Percentiles rank a stretch among this genome's conserved stretches.
Evolutionary conservation across 345 rosid species (phyloP).

Genomic region (Streptanthus diversifolius): DNA sequence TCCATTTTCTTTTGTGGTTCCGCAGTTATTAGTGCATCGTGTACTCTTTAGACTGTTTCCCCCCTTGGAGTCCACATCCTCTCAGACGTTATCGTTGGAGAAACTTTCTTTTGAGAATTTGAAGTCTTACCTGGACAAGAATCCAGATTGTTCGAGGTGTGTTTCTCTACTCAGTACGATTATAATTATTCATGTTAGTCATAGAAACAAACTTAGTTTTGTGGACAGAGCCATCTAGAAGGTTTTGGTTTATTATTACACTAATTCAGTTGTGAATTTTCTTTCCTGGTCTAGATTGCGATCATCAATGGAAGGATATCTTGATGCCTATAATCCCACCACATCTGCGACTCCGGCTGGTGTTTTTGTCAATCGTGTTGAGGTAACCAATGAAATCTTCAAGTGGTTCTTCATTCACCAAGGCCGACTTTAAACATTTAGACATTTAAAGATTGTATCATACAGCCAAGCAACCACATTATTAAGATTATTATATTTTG

Average conservation of each 20-base stretch:
- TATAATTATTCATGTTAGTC: neutral
- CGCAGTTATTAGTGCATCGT: slow-evolving; percentile 82
- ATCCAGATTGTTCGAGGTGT: slow-evolving; percentile 88
- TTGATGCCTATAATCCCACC: slow-evolving; percentile 80
- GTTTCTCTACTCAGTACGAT: neutral
- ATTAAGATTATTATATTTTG: neutral
- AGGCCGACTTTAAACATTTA: neutral
- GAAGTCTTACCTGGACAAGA: slow-evolving; percentile 67
- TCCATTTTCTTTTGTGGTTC: slow-evolving; percentile 5
- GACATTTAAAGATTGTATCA: neutral
- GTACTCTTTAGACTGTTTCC: slow-evolving; percentile 66
- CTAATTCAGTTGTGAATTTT: neutral
- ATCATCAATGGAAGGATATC: slow-evolving; percentile 93
- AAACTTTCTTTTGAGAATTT: slow-evolving; percentile 70
- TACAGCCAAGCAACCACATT: neutral
- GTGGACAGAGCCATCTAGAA: neutral
- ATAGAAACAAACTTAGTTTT: slow-evolving; percentile 1
- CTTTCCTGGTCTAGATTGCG: slow-evolving; percentile 57
- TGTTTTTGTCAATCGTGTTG: slow-evolving; percentile 78
- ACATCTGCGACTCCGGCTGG: slow-evolving; percentile 71
- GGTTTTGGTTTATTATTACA: neutral
- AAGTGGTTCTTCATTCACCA: neutral
- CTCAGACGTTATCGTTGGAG: slow-evolving; percentile 52
- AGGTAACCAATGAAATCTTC: slow-evolving; percentile 43
- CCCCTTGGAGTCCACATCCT: slow-evolving; percentile 34